Percentiles rank a stretch among this genome's conserved stretches.
Conservation (phyloP, 495 filamentous ascomycete genomes). For the Hypoxylon intermedium region DNA sequence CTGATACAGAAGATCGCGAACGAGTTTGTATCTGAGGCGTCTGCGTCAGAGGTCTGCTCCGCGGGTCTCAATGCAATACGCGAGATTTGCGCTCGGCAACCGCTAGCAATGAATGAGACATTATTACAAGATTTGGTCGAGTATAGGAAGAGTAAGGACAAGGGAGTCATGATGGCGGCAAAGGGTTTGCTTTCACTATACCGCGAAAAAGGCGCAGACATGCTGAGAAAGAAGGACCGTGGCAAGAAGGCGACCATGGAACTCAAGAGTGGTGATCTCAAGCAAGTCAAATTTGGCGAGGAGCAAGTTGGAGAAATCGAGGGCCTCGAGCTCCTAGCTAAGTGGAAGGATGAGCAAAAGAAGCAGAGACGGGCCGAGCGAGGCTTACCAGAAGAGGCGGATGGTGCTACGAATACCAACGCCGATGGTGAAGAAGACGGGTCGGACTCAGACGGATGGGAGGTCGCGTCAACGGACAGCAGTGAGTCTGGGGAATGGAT, state of each 20-base stretch:
- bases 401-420: constrained; percentile 42
- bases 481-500: constrained; percentile 90
- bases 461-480: constrained; percentile 78
- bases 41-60: constrained; percentile 86
- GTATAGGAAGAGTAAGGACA: constrained; percentile 97
- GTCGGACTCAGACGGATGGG: constrained; percentile 81
- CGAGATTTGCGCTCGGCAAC: constrained; percentile 90
- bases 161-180: constrained; percentile 96
- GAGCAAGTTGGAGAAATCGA: constrained; percentile 84
- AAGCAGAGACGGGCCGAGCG: constrained; percentile 71
- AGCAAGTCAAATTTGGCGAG: constrained; percentile 79
- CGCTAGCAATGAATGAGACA: constrained; percentile 92
- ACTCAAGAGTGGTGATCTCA: constrained; percentile 70
- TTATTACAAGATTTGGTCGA: constrained; percentile 94
- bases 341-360: constrained; percentile 91
- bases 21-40: constrained; percentile 95
- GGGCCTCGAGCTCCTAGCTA: constrained; percentile 87
- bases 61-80: constrained; percentile 94
- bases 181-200: constrained; percentile 89
- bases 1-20: constrained; percentile 95
- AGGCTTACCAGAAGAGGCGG: constrained; percentile 59
- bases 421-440: constrained; percentile 67
- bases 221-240: constrained; percentile 87
- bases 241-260: constrained; percentile 93
- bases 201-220: constrained; percentile 84